Percentiles rank a stretch among this genome's conserved stretches.
phyloP scores from a whole-genome alignment of 1,139 yeast species.

The Geotrichum australiense region DNA sequence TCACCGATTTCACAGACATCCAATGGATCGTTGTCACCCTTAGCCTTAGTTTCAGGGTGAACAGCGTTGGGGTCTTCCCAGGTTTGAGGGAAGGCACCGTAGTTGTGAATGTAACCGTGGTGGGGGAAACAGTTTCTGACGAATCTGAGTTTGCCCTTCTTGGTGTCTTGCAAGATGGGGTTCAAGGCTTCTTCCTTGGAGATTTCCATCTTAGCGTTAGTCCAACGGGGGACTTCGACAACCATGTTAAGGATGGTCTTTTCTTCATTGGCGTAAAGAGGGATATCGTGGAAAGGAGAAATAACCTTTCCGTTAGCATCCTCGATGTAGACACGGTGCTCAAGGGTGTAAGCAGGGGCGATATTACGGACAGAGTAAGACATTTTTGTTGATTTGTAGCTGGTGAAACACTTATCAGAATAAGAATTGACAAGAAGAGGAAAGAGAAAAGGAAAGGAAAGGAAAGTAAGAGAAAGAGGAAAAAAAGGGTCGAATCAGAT shows the following conservation, averaged over 20 bases:
- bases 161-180: constrained; percentile 81
- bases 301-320: constrained; percentile 55
- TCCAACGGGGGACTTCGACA: constrained; percentile 89
- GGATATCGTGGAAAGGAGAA: constrained; percentile 78
- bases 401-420: background rate
- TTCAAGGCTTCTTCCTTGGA: constrained; percentile 57
- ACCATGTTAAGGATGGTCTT: constrained; percentile 73
- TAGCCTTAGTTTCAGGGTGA: constrained; percentile 50
- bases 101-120: constrained; percentile 87
- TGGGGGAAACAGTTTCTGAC: constrained; percentile 85
- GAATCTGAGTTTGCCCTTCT: constrained; percentile 75
- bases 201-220: constrained; percentile 84
- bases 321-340: constrained; percentile 75
- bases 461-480: too few species aligned
- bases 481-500: too few species aligned
- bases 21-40: constrained; percentile 85
- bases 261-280: constrained; percentile 57
- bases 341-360: constrained; percentile 89
- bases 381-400: constrained; percentile 20
- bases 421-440: constrained; percentile 3
- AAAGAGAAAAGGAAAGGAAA: background rate
- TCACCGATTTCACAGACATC: constrained; percentile 89
- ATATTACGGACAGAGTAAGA: constrained; percentile 50
- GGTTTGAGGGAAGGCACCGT: constrained; percentile 92
- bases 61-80: constrained; percentile 84